Evolutionary conservation across 2,329 filamentous ascomycete genomes (phyloP).

Genomic region (Nemania sp.): DNA sequence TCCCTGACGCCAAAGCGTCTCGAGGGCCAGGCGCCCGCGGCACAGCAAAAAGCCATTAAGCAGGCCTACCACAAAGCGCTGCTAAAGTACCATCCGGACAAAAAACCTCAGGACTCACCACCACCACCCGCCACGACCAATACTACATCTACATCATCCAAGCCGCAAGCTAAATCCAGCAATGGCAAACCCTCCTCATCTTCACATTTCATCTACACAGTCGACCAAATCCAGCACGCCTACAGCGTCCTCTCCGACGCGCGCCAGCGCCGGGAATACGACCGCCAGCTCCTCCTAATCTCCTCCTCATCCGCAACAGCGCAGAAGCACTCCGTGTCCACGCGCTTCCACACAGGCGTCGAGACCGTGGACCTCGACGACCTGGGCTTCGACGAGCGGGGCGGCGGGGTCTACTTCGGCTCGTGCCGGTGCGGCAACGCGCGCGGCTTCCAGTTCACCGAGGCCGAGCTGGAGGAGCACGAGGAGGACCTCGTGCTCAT

Average conservation of each 20-base stretch:
- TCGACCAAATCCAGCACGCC: slow-evolving; percentile 74
- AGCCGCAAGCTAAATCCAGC: slow-evolving; percentile 19
- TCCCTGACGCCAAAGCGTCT: slow-evolving; percentile 64
- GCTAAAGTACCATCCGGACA: slow-evolving; percentile 75
- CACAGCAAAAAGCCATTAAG: slow-evolving; percentile 63
- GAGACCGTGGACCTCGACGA: slow-evolving; percentile 76
- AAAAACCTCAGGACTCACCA: slow-evolving; percentile 48
- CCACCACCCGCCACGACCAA: not conserved
- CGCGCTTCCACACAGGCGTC: slow-evolving; percentile 62
- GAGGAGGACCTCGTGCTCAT: slow-evolving; percentile 70
- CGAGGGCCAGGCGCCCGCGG: slow-evolving; percentile 57
- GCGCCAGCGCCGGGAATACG: slow-evolving; percentile 64
- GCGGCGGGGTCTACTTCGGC: slow-evolving; percentile 65
- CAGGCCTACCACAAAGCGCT: slow-evolving; percentile 74
- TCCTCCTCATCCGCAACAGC: slow-evolving; percentile 2
- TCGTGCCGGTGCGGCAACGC: slow-evolving; percentile 73
- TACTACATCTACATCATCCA: slow-evolving; percentile 26
- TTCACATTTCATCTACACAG: slow-evolving; percentile 57
- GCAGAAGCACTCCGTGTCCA: slow-evolving; percentile 40
- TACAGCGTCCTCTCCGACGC: slow-evolving; percentile 67
- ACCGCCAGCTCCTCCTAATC: slow-evolving; percentile 58
- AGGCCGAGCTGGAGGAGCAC: slow-evolving; percentile 70
- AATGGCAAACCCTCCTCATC: slow-evolving; percentile 35
- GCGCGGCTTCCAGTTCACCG: slow-evolving; percentile 68
- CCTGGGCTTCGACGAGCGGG: slow-evolving; percentile 64